Conservation (phyloP, 192 early-diverging fungal genomes). For the Entomortierella parvispora region DNA sequence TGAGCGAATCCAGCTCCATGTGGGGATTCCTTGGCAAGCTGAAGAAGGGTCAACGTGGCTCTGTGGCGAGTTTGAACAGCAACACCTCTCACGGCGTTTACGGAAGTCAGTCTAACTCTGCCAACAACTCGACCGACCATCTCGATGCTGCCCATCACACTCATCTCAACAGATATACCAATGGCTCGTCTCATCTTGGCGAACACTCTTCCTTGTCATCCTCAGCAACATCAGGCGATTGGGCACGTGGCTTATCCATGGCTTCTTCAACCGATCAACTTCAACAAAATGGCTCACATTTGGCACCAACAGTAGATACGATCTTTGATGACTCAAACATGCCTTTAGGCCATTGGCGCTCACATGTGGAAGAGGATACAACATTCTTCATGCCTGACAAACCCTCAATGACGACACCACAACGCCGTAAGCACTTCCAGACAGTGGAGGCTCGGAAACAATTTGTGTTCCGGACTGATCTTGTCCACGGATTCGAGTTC, state of each 20-base stretch:
- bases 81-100: conserved; percentile 6
- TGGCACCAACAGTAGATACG: not conserved
- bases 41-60: conserved; percentile 21
- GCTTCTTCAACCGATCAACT: not conserved
- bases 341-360: conserved; percentile 41
- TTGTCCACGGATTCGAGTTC: conserved; percentile 52
- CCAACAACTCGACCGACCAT: conserved; percentile 20
- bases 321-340: conserved; percentile 8
- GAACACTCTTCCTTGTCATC: conserved; percentile 2
- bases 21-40: conserved; percentile 38
- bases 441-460: conserved; percentile 15
- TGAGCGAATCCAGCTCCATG: conserved; percentile 11
- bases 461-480: conserved; percentile 35
- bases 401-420: conserved; percentile 23
- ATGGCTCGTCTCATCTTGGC: not conserved
- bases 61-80: conserved; percentile 20
- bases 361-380: conserved; percentile 29
- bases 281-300: not conserved
- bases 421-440: conserved; percentile 49
- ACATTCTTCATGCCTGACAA: conserved; percentile 29
- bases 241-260: not conserved
- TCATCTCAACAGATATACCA: not conserved
- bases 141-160: not conserved
- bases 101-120: conserved; percentile 13
- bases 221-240: conserved; percentile 8